Conservation (phyloP, 208 protist genomes). For the Porcisia deanei region DNA sequence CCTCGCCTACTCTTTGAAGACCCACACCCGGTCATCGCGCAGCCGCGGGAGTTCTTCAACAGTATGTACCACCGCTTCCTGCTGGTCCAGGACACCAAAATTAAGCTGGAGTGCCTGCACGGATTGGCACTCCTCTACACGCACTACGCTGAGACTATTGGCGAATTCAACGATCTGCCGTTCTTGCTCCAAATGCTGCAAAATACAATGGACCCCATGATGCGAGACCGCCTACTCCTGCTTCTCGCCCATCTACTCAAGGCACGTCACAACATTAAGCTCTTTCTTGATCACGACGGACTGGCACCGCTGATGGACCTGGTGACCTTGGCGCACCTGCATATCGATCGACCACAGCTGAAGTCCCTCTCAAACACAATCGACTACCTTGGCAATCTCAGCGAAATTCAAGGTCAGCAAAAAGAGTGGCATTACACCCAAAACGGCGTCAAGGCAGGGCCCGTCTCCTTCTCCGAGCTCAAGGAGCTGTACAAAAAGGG, state of each 20-base stretch:
- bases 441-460: slow-evolving; percentile 35
- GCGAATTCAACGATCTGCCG: slow-evolving; percentile 85
- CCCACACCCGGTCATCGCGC: slow-evolving; percentile 58
- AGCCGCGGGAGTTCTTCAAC: slow-evolving; percentile 91
- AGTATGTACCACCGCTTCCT: slow-evolving; percentile 95
- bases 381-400: slow-evolving; percentile 48
- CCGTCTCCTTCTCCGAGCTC: slow-evolving; percentile 73
- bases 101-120: slow-evolving; percentile 82
- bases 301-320: slow-evolving; percentile 81
- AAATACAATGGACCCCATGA: slow-evolving; percentile 69
- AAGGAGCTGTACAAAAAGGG: slow-evolving; percentile 54
- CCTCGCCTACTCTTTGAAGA: slow-evolving; percentile 90
- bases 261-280: slow-evolving; percentile 87
- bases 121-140: slow-evolving; percentile 91
- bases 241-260: slow-evolving; percentile 76
- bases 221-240: slow-evolving; percentile 88
- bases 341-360: slow-evolving; percentile 89
- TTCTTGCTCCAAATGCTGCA: slow-evolving; percentile 84
- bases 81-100: slow-evolving; percentile 68
- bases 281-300: slow-evolving; percentile 91
- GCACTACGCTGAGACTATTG: slow-evolving; percentile 79
- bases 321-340: slow-evolving; percentile 92
- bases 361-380: slow-evolving; percentile 82
- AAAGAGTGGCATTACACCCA: slow-evolving; percentile 93
- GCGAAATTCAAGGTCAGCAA: slow-evolving; percentile 67